A percentile compares a stretch with the other conserved stretches of the same genome.
Evolutionary conservation across 306 rosid genomes (phyloP).

Genomic region (Prunus mongolica): DNA sequence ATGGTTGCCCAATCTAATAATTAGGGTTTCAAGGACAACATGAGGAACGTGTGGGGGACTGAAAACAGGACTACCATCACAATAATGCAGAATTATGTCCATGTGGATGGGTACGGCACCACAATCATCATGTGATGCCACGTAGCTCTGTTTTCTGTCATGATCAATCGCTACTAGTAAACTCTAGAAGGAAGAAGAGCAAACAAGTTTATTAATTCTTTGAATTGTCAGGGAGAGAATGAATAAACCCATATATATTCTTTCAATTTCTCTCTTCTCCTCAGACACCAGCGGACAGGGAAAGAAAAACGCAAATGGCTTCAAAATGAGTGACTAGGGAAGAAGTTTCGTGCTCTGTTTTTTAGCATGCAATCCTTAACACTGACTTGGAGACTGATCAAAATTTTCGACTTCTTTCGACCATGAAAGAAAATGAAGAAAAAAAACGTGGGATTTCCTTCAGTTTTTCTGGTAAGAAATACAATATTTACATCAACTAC

Average conservation of each 20-base stretch:
- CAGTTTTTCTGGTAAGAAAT: too few species aligned
- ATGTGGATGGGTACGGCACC: neutral
- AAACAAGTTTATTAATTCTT: neutral
- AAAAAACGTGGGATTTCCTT: too few species aligned
- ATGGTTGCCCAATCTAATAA: neutral
- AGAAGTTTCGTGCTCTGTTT: neutral
- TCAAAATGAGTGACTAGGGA: neutral
- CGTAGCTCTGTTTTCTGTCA: neutral
- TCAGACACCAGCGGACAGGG: neutral
- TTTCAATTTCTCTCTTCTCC: neutral
- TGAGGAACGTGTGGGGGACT: neutral
- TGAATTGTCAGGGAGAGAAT: neutral
- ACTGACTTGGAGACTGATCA: neutral
- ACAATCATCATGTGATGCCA: neutral
- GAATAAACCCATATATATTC: too few species aligned
- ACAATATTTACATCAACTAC: too few species aligned
- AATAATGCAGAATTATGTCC: neutral
- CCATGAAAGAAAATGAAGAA: too few species aligned
- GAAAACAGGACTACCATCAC: neutral
- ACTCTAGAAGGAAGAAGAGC: too few species aligned
- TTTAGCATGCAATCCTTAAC: neutral
- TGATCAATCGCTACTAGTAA: too few species aligned
- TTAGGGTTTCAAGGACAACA: neutral
- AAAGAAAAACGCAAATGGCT: neutral
- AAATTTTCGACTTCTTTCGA: too few species aligned